Base-by-base conservation (phyloP, 257 asterid species). In the Fraxinus americana region DNA sequence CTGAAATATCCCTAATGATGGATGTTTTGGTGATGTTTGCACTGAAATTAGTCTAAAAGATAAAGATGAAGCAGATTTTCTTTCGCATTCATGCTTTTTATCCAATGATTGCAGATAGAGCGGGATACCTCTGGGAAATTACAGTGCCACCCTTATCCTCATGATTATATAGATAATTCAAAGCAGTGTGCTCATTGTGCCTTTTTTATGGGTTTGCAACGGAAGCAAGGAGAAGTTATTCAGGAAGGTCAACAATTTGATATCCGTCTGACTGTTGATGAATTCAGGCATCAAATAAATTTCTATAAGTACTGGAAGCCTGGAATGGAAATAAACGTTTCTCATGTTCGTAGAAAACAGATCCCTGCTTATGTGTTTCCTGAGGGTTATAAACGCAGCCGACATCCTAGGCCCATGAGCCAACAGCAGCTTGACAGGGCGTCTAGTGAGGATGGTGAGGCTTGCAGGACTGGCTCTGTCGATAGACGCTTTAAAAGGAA, bases 171-270 rank as follows among this genome's bases (percentile, higher is more conserved):
- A n/a, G 98, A 93, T 82, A 74, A 89, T 29, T 86, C 92, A 52
- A 91, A 86, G 87, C 97, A 79, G 73, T 87, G 93, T 81, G 87
- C 91, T 61, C 96, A 91, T 77, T 85, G 92, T 84, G 91, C 96
- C 48, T 96, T 91, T 83, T 96, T 91, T 82, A 90, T 89, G 94
- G 99, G 99, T 14, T 85, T 96, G 84, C 97, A 91, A 77, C 89
- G 97, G 88, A 90, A 92, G 82, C 93, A 82, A 76, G 98, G 97
- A 21, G 98, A 90, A 83, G 87, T 82, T 5, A 83, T 91, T 82
- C 96, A 91, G 86, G 98, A 94, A 80, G 93, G 95, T 72, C 98
- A 96, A 77, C 97, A 91, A 77, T 96, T 96, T 83, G 99, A 96
- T 84, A 92, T 96, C 39, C 96, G 99, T 29, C 89, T 83, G 78